Conservation (phyloP, 306 rosid genomes). For the Hylodesmum podocarpum region DNA sequence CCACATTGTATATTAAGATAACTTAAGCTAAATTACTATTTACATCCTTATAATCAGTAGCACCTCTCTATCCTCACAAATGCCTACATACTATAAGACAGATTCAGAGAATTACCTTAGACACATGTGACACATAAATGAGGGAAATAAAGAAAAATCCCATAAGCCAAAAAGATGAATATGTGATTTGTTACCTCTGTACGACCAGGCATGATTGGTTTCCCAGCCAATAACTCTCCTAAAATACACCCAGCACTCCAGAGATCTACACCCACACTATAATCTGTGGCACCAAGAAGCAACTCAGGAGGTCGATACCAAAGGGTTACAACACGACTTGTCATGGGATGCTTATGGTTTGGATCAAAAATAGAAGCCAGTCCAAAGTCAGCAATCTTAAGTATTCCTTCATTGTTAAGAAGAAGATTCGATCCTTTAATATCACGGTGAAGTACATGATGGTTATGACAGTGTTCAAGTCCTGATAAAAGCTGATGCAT, state of each 20-base stretch:
- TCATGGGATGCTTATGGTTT: conserved; percentile 76
- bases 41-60: background rate
- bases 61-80: background rate
- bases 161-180: conserved; percentile 17
- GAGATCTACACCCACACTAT: conserved; percentile 82
- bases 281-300: conserved; percentile 93
- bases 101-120: conserved; percentile 13
- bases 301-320: conserved; percentile 98
- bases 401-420: conserved; percentile 72
- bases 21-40: background rate
- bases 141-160: conserved; percentile 16
- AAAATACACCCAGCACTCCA: conserved; percentile 99
- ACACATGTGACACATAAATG: background rate
- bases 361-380: conserved; percentile 87
- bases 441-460: conserved; percentile 85
- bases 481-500: conserved; percentile 86
- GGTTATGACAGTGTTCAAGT: conserved; percentile 91
- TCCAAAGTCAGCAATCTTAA: conserved; percentile 95
- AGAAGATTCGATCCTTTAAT: conserved; percentile 98
- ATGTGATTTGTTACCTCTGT: conserved; percentile 69
- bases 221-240: conserved; percentile 91
- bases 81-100: conserved; percentile 3
- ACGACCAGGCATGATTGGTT: conserved; percentile 98
- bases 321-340: conserved; percentile 94
- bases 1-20: background rate